These are phyloP conservation scores for Flaveria bidentis DNA, from an alignment of 129 eudicot species.

Conservation along the genomic window DNA sequence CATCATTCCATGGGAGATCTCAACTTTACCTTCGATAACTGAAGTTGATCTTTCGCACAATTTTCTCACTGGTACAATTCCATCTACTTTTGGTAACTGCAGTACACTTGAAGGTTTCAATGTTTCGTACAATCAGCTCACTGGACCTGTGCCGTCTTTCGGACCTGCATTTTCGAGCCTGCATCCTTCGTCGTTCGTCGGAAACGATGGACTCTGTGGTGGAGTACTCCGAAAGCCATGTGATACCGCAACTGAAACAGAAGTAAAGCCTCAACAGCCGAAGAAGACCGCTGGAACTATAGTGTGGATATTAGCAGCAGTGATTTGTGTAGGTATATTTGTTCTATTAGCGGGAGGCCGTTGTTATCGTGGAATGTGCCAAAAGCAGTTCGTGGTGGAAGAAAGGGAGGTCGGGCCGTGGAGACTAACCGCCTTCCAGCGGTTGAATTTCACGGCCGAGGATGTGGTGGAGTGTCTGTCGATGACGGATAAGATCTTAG, in stretches of 20 bases:
- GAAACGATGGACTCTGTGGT: conserved; percentile 89
- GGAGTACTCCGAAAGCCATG: conserved; percentile 56
- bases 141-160: conserved; percentile 73
- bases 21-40: conserved; percentile 81
- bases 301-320: conserved; percentile 86
- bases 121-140: conserved; percentile 84
- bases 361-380: conserved; percentile 57
- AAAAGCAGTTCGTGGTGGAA: conserved; percentile 31
- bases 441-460: conserved; percentile 84
- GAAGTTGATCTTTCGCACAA: conserved; percentile 86
- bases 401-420: conserved; percentile 71
- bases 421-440: conserved; percentile 87
- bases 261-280: conserved; percentile 37
- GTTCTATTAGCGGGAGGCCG: conserved; percentile 68
- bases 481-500: conserved; percentile 70
- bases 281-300: conserved; percentile 75
- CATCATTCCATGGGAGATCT: conserved; percentile 97
- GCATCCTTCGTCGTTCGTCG: conserved; percentile 81
- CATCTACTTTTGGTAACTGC: conserved; percentile 76
- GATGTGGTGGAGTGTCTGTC: conserved; percentile 77
- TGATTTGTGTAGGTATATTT: conserved; percentile 68
- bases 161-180: conserved; percentile 65
- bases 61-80: conserved; percentile 72
- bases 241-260: conserved; percentile 30
- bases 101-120: conserved; percentile 84